phyloP scores from a whole-genome alignment of 192 early-diverging fungal species.

The Rhizophagus prolifer region DNA sequence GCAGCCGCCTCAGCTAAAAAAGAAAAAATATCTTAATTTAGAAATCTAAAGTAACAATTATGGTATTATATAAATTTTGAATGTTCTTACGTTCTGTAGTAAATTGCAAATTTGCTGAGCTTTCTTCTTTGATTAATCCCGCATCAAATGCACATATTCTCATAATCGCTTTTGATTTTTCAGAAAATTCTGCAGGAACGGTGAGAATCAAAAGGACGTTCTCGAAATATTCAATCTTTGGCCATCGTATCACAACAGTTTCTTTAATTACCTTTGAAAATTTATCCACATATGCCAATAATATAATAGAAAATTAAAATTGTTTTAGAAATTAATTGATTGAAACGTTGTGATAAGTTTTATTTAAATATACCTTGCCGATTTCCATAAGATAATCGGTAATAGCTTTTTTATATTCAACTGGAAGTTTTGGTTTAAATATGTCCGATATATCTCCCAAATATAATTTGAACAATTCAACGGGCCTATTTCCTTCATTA shows the following conservation, averaged over 20 bases:
- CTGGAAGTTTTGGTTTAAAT: too few species aligned
- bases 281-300: too few species aligned
- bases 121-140: slow-evolving; percentile 40
- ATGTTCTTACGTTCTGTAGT: slow-evolving; percentile 9
- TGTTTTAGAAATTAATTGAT: too few species aligned
- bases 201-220: neutral
- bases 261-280: slow-evolving; percentile 5
- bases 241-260: neutral
- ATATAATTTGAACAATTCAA: slow-evolving; percentile 12
- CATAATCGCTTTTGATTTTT: slow-evolving; percentile 51
- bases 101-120: neutral
- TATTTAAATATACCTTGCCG: neutral
- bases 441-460: neutral
- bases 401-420: slow-evolving; percentile 4
- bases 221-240: neutral
- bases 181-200: slow-evolving; percentile 12
- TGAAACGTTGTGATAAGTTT: too few species aligned
- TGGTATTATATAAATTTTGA: too few species aligned
- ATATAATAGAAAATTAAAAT: too few species aligned
- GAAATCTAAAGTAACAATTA: too few species aligned
- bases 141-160: slow-evolving; percentile 52
- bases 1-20: slow-evolving; percentile 17
- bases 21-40: too few species aligned
- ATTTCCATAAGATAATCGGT: slow-evolving; percentile 5
- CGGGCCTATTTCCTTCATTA: neutral